Percentiles rank a stretch among this genome's conserved stretches.
phyloP scores from a whole-genome alignment of 805 yeast genomes.

The Wickerhamomyces hampshirensis region DNA sequence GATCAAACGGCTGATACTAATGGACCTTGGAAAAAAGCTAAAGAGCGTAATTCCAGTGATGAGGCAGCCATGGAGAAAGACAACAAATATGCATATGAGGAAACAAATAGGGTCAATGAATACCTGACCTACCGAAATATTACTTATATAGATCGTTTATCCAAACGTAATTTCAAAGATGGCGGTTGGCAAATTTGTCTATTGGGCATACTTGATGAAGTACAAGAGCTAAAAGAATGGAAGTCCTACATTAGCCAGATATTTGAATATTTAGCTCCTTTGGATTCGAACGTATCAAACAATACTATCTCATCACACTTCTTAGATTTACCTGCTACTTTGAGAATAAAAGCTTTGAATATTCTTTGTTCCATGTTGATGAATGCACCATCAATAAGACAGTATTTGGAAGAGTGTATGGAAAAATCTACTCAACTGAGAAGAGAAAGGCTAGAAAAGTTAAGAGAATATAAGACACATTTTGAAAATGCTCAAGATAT shows the following conservation, averaged over 20 bases:
- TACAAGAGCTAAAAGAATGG: slow-evolving; percentile 54
- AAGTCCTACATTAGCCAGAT: slow-evolving; percentile 44
- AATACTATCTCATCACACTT: slow-evolving; percentile 49
- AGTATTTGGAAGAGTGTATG: slow-evolving; percentile 60
- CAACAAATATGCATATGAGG: slow-evolving; percentile 12
- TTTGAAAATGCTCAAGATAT: slow-evolving; percentile 46
- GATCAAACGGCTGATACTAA: slow-evolving; percentile 2
- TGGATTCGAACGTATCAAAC: slow-evolving; percentile 42
- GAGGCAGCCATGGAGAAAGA: slow-evolving; percentile 20
- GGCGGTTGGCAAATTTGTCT: slow-evolving; percentile 83
- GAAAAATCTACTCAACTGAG: slow-evolving; percentile 59
- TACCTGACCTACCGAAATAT: slow-evolving; percentile 51
- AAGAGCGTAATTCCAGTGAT: slow-evolving; percentile 15
- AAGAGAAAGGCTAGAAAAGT: slow-evolving; percentile 60
- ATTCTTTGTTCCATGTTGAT: slow-evolving; percentile 61
- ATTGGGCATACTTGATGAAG: slow-evolving; percentile 63
- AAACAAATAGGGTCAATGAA: slow-evolving; percentile 27
- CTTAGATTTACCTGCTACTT: slow-evolving; percentile 45
- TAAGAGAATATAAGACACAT: slow-evolving; percentile 51
- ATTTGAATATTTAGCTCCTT: slow-evolving; percentile 55
- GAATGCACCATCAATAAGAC: slow-evolving; percentile 54
- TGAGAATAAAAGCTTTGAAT: slow-evolving; percentile 53
- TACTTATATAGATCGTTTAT: slow-evolving; percentile 75
- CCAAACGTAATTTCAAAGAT: slow-evolving; percentile 69
- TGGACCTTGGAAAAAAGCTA: slow-evolving; percentile 12